Conservation (phyloP, 164 flowering plant species). For the Brasenia schreberi region DNA sequence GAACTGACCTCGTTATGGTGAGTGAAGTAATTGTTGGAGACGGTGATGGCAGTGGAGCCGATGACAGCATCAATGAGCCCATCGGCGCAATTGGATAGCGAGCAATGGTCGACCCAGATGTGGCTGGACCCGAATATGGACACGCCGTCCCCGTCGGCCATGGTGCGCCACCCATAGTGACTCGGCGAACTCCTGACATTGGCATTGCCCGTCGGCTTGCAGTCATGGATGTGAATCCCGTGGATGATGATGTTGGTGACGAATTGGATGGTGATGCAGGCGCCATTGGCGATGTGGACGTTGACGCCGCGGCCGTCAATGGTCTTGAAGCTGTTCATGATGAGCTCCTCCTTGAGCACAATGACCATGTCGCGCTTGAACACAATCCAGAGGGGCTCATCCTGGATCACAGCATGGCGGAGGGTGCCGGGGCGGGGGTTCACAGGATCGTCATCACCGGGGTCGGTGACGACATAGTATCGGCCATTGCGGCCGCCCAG, state of each 20-base stretch:
- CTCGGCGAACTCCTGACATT: slow-evolving; percentile 32
- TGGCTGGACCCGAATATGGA: slow-evolving; percentile 90
- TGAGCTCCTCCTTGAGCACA: slow-evolving; percentile 29
- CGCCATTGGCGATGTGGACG: slow-evolving; percentile 35
- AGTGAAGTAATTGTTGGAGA: slow-evolving; percentile 79
- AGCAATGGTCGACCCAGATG: slow-evolving; percentile 91
- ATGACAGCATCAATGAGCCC: slow-evolving; percentile 94
- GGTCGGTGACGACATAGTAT: slow-evolving; percentile 77
- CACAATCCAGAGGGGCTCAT: slow-evolving; percentile 53
- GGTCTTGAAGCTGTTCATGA: slow-evolving; percentile 43
- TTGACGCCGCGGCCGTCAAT: slow-evolving; percentile 32
- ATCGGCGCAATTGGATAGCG: slow-evolving; percentile 83
- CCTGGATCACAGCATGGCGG: slow-evolving; percentile 93
- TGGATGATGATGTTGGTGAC: slow-evolving; percentile 32
- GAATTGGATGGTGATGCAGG: slow-evolving; percentile 32
- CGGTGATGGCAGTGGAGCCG: slow-evolving; percentile 94
- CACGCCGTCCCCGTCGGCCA: slow-evolving; percentile 56
- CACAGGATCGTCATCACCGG: slow-evolving; percentile 65
- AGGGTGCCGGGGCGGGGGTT: slow-evolving; percentile 86
- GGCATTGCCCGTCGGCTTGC: slow-evolving; percentile 38
- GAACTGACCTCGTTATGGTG: slow-evolving; percentile 86
- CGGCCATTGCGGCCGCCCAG: slow-evolving; percentile 92
- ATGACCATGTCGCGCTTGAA: slow-evolving; percentile 37
- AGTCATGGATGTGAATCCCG: slow-evolving; percentile 32
- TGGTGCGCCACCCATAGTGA: slow-evolving; percentile 37